phyloP scores from a whole-genome alignment of 805 yeast genomes.

The Saccharomycopsis guyanensis region DNA sequence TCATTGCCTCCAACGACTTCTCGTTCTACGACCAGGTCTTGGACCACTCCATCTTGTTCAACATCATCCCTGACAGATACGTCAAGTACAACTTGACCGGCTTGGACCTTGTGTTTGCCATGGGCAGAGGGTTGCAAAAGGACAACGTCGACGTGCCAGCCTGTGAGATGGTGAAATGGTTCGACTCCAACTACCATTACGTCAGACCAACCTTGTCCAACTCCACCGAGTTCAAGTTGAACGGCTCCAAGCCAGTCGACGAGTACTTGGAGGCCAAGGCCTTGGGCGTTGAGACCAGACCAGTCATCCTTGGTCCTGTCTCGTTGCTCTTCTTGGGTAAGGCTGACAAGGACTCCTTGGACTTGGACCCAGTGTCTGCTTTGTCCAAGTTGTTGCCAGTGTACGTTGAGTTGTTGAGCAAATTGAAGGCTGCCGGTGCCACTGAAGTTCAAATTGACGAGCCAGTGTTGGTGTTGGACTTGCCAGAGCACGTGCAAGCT shows the following conservation, averaged over 20 bases:
- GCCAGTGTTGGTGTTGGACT: constrained; percentile 92
- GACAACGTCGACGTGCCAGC: constrained; percentile 98
- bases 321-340: constrained; percentile 93
- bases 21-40: constrained; percentile 96
- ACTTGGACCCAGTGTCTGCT: constrained; percentile 85
- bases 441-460: constrained; percentile 93
- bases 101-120: constrained; percentile 91
- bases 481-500: constrained; percentile 73
- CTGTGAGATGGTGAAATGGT: constrained; percentile 99
- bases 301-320: constrained; percentile 94
- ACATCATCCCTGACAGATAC: constrained; percentile 95
- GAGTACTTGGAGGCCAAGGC: constrained; percentile 98
- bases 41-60: constrained; percentile 87
- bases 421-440: constrained; percentile 93
- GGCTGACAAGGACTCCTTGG: constrained; percentile 96
- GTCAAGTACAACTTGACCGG: constrained; percentile 82
- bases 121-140: constrained; percentile 99
- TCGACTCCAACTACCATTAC: constrained; percentile 98
- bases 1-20: constrained; percentile 96
- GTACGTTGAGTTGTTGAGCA: constrained; percentile 79
- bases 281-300: constrained; percentile 94
- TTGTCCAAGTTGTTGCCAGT: constrained; percentile 88
- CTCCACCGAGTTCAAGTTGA: constrained; percentile 91
- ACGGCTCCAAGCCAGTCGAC: constrained; percentile 93
- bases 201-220: constrained; percentile 98